phyloP scores from a whole-genome alignment of 305 asterid species.

The Coffea humblotiana region DNA sequence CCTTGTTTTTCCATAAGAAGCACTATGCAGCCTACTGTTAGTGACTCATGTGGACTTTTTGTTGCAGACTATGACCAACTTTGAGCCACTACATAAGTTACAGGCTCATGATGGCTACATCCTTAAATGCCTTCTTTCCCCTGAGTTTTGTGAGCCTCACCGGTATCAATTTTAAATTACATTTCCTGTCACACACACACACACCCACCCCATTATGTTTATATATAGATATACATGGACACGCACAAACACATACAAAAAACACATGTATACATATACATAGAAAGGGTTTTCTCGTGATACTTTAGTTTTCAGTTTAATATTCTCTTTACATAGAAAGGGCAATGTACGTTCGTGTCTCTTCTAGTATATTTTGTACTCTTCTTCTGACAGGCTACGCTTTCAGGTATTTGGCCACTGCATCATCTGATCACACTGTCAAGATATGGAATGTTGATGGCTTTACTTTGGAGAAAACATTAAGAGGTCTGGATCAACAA shows the following conservation, averaged over 20 bases:
- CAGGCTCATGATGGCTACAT: slow-evolving; percentile 92
- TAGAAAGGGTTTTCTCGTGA: not conserved
- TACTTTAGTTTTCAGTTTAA: not conserved
- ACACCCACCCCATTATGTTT: not conserved
- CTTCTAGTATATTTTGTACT: not conserved
- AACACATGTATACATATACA: too few species aligned
- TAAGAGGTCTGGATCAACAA: slow-evolving; percentile 43
- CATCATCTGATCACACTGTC: slow-evolving; percentile 82
- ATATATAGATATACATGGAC: too few species aligned
- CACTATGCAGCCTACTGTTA: not conserved
- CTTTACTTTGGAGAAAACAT: slow-evolving; percentile 73
- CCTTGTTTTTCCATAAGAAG: not conserved
- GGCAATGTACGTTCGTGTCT: not conserved
- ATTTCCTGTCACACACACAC: slow-evolving; percentile 6
- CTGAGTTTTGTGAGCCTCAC: slow-evolving; percentile 88
- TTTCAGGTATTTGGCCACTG: slow-evolving; percentile 77
- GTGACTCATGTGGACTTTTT: slow-evolving; percentile 11
- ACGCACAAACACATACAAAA: too few species aligned
- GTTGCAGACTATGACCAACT: slow-evolving; percentile 91
- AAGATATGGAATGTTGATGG: slow-evolving; percentile 91
- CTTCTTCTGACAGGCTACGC: slow-evolving; percentile 5
- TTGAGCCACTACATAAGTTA: slow-evolving; percentile 96
- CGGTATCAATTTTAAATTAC: slow-evolving; percentile 43
- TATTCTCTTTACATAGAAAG: not conserved
- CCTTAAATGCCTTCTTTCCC: slow-evolving; percentile 94